Evolutionary conservation across 2,329 filamentous ascomycete species (phyloP).

Genomic region (Apiospora malaysiana): DNA sequence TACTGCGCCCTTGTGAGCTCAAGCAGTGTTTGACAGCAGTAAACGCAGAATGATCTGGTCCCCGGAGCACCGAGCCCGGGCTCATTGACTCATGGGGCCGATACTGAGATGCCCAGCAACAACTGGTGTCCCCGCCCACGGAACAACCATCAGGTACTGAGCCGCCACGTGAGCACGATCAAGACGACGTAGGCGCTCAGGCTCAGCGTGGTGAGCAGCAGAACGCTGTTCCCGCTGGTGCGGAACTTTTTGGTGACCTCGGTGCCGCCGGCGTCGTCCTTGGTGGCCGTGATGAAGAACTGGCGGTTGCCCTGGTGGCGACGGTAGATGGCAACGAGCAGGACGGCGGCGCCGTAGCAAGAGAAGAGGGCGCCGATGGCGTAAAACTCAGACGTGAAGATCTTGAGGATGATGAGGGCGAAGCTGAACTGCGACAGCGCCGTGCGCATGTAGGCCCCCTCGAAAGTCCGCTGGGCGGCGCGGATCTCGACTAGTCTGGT

Average conservation of each 20-base stretch:
- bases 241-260: conserved; percentile 60
- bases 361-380: conserved; percentile 95
- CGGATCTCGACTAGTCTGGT: conserved; percentile 85
- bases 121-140: neutral
- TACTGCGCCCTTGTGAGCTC: neutral
- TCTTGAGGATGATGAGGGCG: conserved; percentile 90
- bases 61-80: neutral
- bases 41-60: neutral
- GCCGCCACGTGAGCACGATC: conserved; percentile 59
- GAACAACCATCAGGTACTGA: conserved; percentile 36
- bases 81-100: neutral
- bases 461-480: conserved; percentile 93
- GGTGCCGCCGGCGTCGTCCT: conserved; percentile 46
- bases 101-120: neutral
- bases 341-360: conserved; percentile 83
- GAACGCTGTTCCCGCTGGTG: conserved; percentile 68
- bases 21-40: neutral
- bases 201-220: conserved; percentile 62
- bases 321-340: conserved; percentile 83
- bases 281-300: conserved; percentile 71
- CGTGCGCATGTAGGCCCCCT: conserved; percentile 95
- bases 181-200: conserved; percentile 63
- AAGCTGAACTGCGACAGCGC: conserved; percentile 96
- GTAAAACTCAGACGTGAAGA: conserved; percentile 97
- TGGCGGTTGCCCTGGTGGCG: conserved; percentile 92